Base-by-base conservation (phyloP, 116 monocot genomes). In the Cymodocea nodosa region DNA sequence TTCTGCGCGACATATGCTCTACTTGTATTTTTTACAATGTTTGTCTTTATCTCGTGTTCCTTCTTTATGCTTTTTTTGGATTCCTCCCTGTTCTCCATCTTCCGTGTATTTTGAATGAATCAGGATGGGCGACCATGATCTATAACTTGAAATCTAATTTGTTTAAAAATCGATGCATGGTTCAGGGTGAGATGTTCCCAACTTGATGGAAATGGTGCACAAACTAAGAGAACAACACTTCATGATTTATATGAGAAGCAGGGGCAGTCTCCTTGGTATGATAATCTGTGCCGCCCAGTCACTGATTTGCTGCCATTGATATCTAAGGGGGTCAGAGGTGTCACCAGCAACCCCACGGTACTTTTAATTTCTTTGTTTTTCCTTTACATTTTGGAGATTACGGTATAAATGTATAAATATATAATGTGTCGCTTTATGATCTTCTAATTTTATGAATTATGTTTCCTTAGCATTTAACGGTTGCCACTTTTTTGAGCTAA, bases 331-430 rank as follows among this genome's bases (percentile, higher is more conserved):
- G 90, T 94, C 5, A 80, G 94, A 52, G 94, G 94, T 57, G 94
- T 94, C 66, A 94, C 94, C 50, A 94, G 94, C 87, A 94, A 94
- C 61, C 94, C 94, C 30, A 78, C 94, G 68, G 94, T 90, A 90
- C 68, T 60, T 52, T 68, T 49, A 30, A 30, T 52, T 61, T 59
- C 16, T 73, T 52, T 63, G 19, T n/a, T 49, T 76, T 53, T 82
- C 83, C 85, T 83, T 80, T 64, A 50, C 23, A 10, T 15, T 70
- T 66, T 15, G 8, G 15, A 66, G n/a, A 24, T 52, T 52, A 34
- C n/a, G 18, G 4, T 24, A 14, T 23, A 30, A 30, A 30, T 30
- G 30, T 30, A 30, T 30, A 30, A 30, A 30, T 30, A 30, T 30
- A 30, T 30, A 44, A 44, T 44, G 44, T 10, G 44, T 44, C 1